These are phyloP conservation scores for Phaseolus coccineus DNA, from an alignment of 331 rosid species.

Conservation along the genomic window DNA sequence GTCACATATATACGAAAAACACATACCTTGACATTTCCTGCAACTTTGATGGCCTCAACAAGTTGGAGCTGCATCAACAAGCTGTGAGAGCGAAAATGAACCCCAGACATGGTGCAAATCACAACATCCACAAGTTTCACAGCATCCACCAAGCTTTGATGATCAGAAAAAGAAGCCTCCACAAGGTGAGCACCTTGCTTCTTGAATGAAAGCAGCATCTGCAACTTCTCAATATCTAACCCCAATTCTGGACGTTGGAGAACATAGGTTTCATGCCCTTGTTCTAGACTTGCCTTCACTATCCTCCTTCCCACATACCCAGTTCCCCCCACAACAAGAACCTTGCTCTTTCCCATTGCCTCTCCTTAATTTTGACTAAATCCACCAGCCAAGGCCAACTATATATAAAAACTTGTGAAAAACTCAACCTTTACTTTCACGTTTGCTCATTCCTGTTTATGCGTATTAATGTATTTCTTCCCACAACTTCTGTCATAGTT, in stretches of 20 bases:
- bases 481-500: background rate
- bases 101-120: constrained; percentile 82
- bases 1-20: no score
- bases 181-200: constrained; percentile 72
- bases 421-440: background rate
- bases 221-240: constrained; percentile 71
- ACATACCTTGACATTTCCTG: constrained; percentile 80
- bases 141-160: constrained; percentile 69
- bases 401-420: no score
- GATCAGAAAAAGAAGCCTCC: constrained; percentile 73
- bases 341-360: constrained; percentile 69
- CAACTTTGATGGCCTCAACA: constrained; percentile 74
- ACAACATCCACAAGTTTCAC: constrained; percentile 78
- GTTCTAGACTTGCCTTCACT: constrained; percentile 68
- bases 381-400: no score
- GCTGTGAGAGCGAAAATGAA: constrained; percentile 75
- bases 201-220: constrained; percentile 70
- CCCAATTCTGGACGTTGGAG: constrained; percentile 80
- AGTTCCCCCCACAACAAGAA: constrained; percentile 86
- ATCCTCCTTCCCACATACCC: constrained; percentile 85
- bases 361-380: background rate
- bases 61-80: constrained; percentile 78
- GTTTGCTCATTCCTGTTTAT: background rate
- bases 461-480: background rate
- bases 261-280: constrained; percentile 74